Evolutionary conservation across 768 basidiomycete species (phyloP).

Genomic region (Zangia roseola): DNA sequence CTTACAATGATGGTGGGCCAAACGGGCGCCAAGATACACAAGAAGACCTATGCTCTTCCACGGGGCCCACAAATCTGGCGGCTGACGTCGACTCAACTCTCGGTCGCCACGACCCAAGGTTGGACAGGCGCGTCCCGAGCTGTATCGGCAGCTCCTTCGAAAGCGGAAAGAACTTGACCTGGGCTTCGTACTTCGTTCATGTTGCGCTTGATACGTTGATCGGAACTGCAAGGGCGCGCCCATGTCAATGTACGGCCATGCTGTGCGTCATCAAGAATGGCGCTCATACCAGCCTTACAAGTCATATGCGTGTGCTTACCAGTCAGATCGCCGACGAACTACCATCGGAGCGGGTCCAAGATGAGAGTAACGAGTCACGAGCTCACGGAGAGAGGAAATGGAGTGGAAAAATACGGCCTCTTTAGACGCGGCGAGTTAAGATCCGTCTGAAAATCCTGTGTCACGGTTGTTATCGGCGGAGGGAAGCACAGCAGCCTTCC

Average conservation of each 20-base stretch:
- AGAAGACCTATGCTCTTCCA: no score
- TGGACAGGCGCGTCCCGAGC: no score
- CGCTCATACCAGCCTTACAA: no score
- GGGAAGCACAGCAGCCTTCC: not conserved
- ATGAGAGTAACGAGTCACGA: not conserved
- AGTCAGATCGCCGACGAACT: not conserved
- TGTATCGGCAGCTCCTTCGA: not conserved
- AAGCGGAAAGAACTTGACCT: not conserved
- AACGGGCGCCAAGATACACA: no score
- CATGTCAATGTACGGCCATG: conserved; percentile 8
- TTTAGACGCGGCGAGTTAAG: not conserved
- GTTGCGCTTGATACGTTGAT: not conserved
- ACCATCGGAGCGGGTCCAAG: not conserved
- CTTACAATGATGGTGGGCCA: no score
- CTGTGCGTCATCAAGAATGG: conserved; percentile 6
- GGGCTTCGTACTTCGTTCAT: conserved; percentile 2
- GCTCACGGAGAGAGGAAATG: not conserved
- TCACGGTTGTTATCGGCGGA: not conserved
- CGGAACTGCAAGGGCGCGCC: not conserved
- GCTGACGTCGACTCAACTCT: no score
- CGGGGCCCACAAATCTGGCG: no score
- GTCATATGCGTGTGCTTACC: no score
- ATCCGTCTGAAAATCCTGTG: conserved; percentile 1
- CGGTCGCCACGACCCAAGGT: no score
- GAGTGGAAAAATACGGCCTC: not conserved